Evolutionary conservation across 164 flowering plant species (phyloP).

Genomic region (Warburgia ugandensis): DNA sequence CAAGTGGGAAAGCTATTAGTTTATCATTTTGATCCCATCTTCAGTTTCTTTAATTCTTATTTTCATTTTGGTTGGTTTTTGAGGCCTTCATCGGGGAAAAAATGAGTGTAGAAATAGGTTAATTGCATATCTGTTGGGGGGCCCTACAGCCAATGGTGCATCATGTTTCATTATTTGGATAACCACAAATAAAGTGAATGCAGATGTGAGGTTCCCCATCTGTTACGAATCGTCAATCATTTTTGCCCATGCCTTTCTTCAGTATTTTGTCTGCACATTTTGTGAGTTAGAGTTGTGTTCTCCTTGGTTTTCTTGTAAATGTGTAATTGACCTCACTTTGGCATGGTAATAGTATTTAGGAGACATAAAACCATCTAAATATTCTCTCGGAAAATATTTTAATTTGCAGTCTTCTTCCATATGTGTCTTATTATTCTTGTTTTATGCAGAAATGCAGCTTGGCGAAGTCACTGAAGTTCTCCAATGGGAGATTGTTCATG

Average conservation of each 20-base stretch:
- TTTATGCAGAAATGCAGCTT: constrained; percentile 11
- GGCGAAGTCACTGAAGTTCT: constrained; percentile 1
- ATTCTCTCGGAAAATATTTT: not conserved
- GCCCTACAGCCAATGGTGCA: too few relatives aligned
- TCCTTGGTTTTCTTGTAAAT: not conserved
- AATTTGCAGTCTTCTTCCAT: not conserved
- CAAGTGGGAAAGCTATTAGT: too few relatives aligned
- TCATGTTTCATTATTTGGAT: too few relatives aligned
- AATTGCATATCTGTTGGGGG: too few relatives aligned
- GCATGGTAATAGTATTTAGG: not conserved
- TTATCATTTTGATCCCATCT: too few relatives aligned
- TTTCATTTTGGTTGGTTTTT: too few relatives aligned
- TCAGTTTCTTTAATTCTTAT: too few relatives aligned
- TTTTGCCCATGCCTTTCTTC: not conserved
- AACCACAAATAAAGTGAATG: too few relatives aligned
- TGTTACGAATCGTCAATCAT: too few relatives aligned
- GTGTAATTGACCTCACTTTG: not conserved
- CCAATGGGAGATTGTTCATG: constrained; percentile 10
- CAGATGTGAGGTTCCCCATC: too few relatives aligned
- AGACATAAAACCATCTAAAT: not conserved
- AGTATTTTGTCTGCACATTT: not conserved
- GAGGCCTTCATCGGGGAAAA: too few relatives aligned
- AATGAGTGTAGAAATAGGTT: too few relatives aligned
- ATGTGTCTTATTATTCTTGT: not conserved
- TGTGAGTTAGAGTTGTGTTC: not conserved